Evolutionary conservation across 306 rosid genomes (phyloP).

Genomic region (Vigna reflexopilosa): DNA sequence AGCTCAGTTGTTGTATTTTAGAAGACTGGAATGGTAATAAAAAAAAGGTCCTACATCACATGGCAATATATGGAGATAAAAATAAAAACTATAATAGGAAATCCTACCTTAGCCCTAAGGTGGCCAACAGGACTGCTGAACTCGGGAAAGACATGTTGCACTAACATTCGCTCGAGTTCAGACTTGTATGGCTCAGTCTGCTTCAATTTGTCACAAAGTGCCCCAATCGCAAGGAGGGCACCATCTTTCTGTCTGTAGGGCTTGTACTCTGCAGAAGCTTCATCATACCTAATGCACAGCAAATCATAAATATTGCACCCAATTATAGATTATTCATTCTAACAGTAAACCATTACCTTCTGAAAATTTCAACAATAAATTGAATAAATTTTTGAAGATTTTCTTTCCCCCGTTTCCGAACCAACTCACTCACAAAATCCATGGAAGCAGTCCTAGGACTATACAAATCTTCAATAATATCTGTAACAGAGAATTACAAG

Average conservation of each 20-base stretch:
- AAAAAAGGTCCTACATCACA: background rate
- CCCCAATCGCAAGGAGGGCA: slow-evolving; percentile 96
- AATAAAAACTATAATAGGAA: slow-evolving; percentile 39
- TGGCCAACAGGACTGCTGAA: slow-evolving; percentile 93
- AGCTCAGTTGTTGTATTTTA: background rate
- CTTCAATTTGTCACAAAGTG: slow-evolving; percentile 92
- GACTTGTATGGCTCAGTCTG: slow-evolving; percentile 96
- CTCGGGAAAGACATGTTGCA: slow-evolving; percentile 96
- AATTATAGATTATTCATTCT: slow-evolving; percentile 18
- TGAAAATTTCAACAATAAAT: slow-evolving; percentile 78
- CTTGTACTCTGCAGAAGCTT: slow-evolving; percentile 75
- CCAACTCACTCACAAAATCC: slow-evolving; percentile 95
- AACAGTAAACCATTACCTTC: slow-evolving; percentile 59
- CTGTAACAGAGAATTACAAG: slow-evolving; percentile 51
- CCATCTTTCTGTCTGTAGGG: slow-evolving; percentile 96
- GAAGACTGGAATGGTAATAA: background rate
- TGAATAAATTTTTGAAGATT: slow-evolving; percentile 89
- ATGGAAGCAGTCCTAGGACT: slow-evolving; percentile 96
- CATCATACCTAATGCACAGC: slow-evolving; percentile 74
- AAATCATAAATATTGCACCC: slow-evolving; percentile 29
- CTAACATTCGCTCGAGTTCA: slow-evolving; percentile 93
- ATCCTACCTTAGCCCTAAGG: slow-evolving; percentile 92
- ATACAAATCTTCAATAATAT: slow-evolving; percentile 92
- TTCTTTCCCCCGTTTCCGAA: slow-evolving; percentile 93
- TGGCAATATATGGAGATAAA: slow-evolving; percentile 2